Evolutionary conservation across 495 filamentous ascomycete species (phyloP).

Genomic region (Rhypophila decipiens): DNA sequence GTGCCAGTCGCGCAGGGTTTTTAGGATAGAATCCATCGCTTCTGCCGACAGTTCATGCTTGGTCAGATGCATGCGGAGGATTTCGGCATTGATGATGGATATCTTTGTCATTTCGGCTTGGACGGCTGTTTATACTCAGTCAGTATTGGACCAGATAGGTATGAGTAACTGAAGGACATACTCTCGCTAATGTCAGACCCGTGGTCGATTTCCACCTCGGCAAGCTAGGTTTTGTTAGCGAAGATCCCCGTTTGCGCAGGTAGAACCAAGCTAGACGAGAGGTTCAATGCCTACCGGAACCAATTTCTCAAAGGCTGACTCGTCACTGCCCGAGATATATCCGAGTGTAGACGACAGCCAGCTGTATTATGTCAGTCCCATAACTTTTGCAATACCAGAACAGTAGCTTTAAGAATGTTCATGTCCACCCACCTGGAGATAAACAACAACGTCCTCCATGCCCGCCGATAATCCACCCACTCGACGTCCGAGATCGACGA

Average conservation of each 20-base stretch:
- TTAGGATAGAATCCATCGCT: constrained; percentile 16
- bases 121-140: constrained; percentile 9
- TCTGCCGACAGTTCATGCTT: constrained; percentile 14
- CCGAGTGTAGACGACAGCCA: constrained; percentile 29
- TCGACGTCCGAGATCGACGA: background rate
- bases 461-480: constrained; percentile 18
- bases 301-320: constrained; percentile 11
- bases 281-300: constrained; percentile 11
- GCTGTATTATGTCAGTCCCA: constrained; percentile 4
- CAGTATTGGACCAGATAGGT: background rate
- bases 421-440: constrained; percentile 17
- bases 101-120: constrained; percentile 29
- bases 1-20: constrained; percentile 19
- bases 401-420: no score
- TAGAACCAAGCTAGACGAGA: background rate
- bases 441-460: constrained; percentile 24
- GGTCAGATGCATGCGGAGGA: constrained; percentile 22
- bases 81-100: constrained; percentile 20
- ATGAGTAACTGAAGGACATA: constrained; percentile 2
- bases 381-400: background rate
- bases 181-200: constrained; percentile 13
- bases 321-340: constrained; percentile 21
- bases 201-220: constrained; percentile 11
- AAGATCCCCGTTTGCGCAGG: background rate
- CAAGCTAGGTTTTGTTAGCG: constrained; percentile 9